Evolutionary conservation across 306 rosid genomes (phyloP).

Genomic region (Prinsepia uniflora): DNA sequence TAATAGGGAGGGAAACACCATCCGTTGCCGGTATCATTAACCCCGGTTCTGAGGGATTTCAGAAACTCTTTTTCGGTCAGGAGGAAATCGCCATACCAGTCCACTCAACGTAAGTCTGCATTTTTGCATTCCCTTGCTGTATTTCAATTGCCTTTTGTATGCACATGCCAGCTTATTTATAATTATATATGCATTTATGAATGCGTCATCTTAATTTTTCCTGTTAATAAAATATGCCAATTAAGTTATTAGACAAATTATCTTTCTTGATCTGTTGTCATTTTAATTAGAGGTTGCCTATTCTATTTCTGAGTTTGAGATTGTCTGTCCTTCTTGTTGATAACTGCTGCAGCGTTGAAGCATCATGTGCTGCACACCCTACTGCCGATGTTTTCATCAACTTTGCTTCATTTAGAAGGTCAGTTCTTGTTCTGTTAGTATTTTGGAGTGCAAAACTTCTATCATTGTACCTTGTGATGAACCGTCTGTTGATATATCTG

Average conservation of each 20-base stretch:
- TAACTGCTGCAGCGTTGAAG: conserved; percentile 72
- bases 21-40: conserved; percentile 98
- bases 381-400: conserved; percentile 99
- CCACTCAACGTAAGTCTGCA: conserved; percentile 64
- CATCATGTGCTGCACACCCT: conserved; percentile 95
- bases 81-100: conserved; percentile 98
- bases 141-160: background rate
- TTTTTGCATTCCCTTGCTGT: conserved; percentile 16
- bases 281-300: background rate
- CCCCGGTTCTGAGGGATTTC: conserved; percentile 97
- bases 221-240: background rate
- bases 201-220: background rate
- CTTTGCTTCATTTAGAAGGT: conserved; percentile 97
- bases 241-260: background rate
- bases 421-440: conserved; percentile 16
- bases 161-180: background rate
- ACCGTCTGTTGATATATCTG: conserved; percentile 25
- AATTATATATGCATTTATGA: background rate
- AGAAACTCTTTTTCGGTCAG: conserved; percentile 95
- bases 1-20: conserved; percentile 89
- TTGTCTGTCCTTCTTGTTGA: conserved; percentile 22
- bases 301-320: conserved; percentile 22
- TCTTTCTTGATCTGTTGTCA: background rate
- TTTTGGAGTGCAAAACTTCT: background rate
- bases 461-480: conserved; percentile 8